Base-by-base conservation (phyloP, 1,139 yeast species). In the Suhomyces choctaworum region DNA sequence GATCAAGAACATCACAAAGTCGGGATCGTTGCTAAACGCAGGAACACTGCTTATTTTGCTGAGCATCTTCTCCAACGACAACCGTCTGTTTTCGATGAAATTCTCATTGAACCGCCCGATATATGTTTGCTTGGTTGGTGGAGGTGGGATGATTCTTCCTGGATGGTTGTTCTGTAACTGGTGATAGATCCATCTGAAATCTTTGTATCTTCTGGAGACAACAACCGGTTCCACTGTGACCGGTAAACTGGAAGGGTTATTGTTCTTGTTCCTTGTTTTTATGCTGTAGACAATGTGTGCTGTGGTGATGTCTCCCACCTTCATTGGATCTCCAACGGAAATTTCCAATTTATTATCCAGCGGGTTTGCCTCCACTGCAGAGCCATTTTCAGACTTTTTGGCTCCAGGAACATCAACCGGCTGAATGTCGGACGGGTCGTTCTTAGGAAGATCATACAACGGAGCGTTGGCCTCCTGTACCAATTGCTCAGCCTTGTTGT, bases 81-180 rank as follows among this genome's bases (percentile, higher is more conserved):
- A 66, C 41, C 97, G 70, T 59, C 98, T 76, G 46, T 79, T 80
- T 56, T 90, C 97, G 35, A 92, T 81, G 52, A 92, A 89, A 51
- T 82, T 89, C 47, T 86, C 90, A 52, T 88, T 87, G 61, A 83
- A 84, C 45, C 95, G 70, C 3, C 96, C 97, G 40, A 90, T 83
- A 36, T 68, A 69, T 0, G 88, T 86, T 59, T 92, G 97, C 54
- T 94, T 94, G 24, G 88, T 87, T 1, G 99, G 98, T 8, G 98
- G 97, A 0, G 98, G 96, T 1, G 98, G 98, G 17, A 94, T 82
- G 26, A 94, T 83, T 39, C 76, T 70, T 1, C 98, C 98, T 20
- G 96, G 95, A 54, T 92, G 89, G 50, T 83, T 87, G 46, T 78
- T 77, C 52, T 86, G 88, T 22, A 92, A 67, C 50, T 92, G 96